These are phyloP conservation scores for Aspergillus fijiensis DNA, from an alignment of 2,329 filamentous ascomycete genomes.

Conservation along the genomic window DNA sequence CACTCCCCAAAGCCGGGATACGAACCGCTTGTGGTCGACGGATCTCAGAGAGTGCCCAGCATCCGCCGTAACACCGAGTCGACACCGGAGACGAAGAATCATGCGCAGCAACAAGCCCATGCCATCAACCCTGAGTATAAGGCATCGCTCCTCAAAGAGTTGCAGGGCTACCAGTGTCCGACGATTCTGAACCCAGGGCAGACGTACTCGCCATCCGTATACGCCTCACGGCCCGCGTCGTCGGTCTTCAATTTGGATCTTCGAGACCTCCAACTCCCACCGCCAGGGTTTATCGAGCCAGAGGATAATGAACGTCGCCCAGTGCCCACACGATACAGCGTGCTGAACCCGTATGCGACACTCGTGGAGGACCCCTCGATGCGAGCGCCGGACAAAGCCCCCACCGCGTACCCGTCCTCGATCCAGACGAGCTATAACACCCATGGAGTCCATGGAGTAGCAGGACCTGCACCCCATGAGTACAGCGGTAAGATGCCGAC, in stretches of 20 bases:
- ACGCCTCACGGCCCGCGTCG: not conserved
- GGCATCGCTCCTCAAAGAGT: not conserved
- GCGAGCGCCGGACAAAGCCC: too few relatives aligned
- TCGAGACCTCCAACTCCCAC: not conserved
- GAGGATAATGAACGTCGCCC: not conserved
- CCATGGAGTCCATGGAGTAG: too few relatives aligned
- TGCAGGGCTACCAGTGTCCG: not conserved
- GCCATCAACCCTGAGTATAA: too few relatives aligned
- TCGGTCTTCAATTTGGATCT: not conserved
- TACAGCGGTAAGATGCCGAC: conserved; percentile 1
- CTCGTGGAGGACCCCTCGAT: conserved; percentile 4
- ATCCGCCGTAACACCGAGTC: too few relatives aligned
- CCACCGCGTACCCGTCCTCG: too few relatives aligned
- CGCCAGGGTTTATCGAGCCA: not conserved
- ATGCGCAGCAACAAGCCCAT: too few relatives aligned
- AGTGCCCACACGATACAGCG: not conserved
- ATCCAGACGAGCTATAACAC: too few relatives aligned
- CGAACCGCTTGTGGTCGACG: not conserved
- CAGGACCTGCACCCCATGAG: too few relatives aligned
- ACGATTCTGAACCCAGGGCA: not conserved
- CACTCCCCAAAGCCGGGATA: not conserved
- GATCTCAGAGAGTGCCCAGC: not conserved
- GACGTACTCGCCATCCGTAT: conserved; percentile 4
- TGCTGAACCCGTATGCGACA: not conserved
- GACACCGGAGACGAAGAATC: too few relatives aligned